These are phyloP conservation scores for Camelina sativa DNA, from an alignment of 345 rosid species.

Conservation along the genomic window DNA sequence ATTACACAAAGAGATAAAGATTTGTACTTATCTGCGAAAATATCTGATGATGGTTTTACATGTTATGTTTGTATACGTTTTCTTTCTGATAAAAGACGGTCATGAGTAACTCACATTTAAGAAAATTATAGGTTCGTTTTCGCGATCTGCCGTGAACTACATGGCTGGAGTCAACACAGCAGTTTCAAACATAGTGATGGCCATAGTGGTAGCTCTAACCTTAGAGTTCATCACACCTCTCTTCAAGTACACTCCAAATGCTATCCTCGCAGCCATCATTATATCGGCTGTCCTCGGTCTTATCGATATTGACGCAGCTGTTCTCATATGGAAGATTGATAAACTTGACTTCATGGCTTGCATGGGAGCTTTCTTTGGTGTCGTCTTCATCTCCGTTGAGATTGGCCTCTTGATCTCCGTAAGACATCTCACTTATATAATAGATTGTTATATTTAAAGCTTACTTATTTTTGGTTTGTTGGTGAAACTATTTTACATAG, in stretches of 20 bases:
- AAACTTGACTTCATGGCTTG: constrained; percentile 79
- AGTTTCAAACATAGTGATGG: constrained; percentile 83
- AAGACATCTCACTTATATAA: constrained; percentile 23
- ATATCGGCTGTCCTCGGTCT: constrained; percentile 76
- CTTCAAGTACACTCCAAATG: constrained; percentile 79
- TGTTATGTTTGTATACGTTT: too few species aligned
- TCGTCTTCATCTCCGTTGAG: constrained; percentile 65
- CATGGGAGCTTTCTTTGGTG: constrained; percentile 85
- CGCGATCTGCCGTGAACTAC: constrained; percentile 84
- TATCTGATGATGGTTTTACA: too few species aligned
- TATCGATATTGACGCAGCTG: constrained; percentile 59
- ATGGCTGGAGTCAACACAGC: constrained; percentile 88
- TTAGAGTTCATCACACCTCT: constrained; percentile 66
- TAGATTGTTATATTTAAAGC: not conserved
- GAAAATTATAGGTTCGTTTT: constrained; percentile 51
- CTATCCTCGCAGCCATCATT: constrained; percentile 71
- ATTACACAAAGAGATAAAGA: too few species aligned
- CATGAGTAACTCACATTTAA: not conserved
- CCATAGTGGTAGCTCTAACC: constrained; percentile 65
- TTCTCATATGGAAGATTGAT: constrained; percentile 79
- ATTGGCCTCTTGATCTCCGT: constrained; percentile 74
- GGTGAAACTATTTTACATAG: constrained; percentile 39
- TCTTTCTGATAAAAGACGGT: too few species aligned
- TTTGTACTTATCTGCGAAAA: too few species aligned
- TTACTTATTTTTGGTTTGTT: not conserved